A percentile compares a stretch with the other conserved stretches of the same genome.
Conservation (phyloP, 768 basidiomycete genomes). For the Suillus americanus region DNA sequence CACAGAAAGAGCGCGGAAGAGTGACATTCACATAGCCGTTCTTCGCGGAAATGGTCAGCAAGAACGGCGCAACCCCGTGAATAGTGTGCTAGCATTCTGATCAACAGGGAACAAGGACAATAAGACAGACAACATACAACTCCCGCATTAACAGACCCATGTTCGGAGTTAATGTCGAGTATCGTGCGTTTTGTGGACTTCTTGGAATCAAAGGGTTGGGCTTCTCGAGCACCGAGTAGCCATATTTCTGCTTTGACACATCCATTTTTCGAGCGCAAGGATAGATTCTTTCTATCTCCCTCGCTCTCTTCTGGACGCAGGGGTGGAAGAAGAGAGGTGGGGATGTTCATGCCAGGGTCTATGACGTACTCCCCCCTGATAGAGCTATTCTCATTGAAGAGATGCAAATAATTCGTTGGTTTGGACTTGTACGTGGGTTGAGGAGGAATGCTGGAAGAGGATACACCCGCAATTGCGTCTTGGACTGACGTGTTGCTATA, state of each 20-base stretch:
- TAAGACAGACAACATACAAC: constrained; percentile 18
- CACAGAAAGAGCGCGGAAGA: constrained; percentile 24
- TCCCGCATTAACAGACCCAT: constrained; percentile 16
- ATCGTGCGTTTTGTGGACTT: constrained; percentile 17
- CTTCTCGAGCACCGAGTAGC: constrained; percentile 23
- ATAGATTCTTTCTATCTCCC: constrained; percentile 39
- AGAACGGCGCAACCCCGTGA: constrained; percentile 16
- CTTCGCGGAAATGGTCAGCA: constrained; percentile 7
- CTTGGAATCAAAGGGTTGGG: constrained; percentile 3
- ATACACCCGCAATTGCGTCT: neutral
- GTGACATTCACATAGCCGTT: constrained; percentile 18
- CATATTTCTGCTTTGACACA: constrained; percentile 41
- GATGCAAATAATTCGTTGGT: constrained; percentile 25
- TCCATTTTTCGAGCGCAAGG: constrained; percentile 33
- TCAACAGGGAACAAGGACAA: neutral
- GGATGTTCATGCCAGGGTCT: constrained; percentile 42
- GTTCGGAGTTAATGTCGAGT: constrained; percentile 17
- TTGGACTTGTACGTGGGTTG: constrained; percentile 23
- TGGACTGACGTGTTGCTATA: neutral
- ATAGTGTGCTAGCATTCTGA: constrained; percentile 15
- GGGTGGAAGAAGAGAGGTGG: constrained; percentile 38
- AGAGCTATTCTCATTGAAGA: constrained; percentile 9
- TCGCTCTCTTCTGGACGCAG: constrained; percentile 36
- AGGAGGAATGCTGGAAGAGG: neutral
- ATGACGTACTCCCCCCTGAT: constrained; percentile 38